Base-by-base conservation (phyloP, 2,329 filamentous ascomycete genomes). In the Cladophialophora exuberans region DNA sequence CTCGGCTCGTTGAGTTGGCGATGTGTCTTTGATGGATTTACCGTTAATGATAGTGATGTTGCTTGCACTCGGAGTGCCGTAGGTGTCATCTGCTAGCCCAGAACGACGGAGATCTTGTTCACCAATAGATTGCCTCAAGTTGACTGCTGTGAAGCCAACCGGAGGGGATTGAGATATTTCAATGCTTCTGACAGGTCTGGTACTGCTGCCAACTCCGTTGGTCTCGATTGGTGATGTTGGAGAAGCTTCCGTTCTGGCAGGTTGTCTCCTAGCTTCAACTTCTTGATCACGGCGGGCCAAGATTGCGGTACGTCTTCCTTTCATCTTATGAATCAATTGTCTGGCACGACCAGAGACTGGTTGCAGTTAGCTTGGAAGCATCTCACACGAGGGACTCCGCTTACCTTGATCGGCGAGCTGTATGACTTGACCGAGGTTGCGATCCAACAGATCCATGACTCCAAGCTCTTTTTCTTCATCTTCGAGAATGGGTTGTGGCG, bases 391-490 rank as follows among this genome's bases (percentile, higher is more conserved):
- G 11, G 15, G 6, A 7, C 22, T 11, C 41, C 11, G 51, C 75
- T 63, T 69, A 82, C 81, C 85, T 75, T 90, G 87, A 67, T 95
- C 90, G 3, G 90, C 90, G 66, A 86, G 84, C 67, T 90, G 89
- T 63, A 89, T 90, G 38, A 96, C 82, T 62, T 88, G 81, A 31
- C 84, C 83, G 30, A 95, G 76, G 59, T 90, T 87, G 69, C 86
- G 84, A 71, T 96, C 89, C 23, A 96, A 72, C 46, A 95, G 92
- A 64, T 94, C 89, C 64, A 95, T 76, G 0, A 90, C 93, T 10
- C 86, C 89, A 31, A 95, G 72, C 69, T 96, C 90, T 62, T 90
- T 90, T 67, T 87, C 84, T 72, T 96, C 91, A 67, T 96, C 90
- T 67, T 95, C 90, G 55, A 88, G 84, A 44, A 94, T 86, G 1